These are phyloP conservation scores for Mariannaea elegans DNA, from an alignment of 2,329 filamentous ascomycete species.

Conservation along the genomic window DNA sequence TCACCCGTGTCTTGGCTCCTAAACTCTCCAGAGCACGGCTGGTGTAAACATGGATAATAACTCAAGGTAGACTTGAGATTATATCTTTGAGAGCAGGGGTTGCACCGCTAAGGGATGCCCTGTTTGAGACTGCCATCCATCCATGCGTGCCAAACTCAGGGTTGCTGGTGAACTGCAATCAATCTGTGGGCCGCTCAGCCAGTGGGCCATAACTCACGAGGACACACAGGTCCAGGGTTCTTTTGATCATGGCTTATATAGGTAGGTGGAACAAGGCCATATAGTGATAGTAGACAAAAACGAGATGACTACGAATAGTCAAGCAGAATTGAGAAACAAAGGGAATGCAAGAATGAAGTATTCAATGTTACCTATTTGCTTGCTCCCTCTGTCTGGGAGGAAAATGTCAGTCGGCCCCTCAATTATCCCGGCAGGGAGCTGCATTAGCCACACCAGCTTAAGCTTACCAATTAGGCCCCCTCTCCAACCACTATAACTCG, in stretches of 20 bases:
- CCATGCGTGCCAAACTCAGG: not conserved
- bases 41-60: not conserved
- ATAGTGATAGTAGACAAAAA: no score
- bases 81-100: no score
- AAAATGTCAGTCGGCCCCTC: not conserved
- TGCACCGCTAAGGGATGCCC: not conserved
- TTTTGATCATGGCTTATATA: conserved; percentile 24
- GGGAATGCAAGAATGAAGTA: no score
- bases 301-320: no score
- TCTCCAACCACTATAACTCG: conserved; percentile 4
- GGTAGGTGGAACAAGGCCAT: no score
- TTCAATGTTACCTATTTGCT: no score
- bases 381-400: no score
- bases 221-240: not conserved
- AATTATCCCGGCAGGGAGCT: not conserved
- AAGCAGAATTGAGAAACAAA: not conserved
- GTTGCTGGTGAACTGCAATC: not conserved
- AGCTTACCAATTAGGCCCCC: conserved; percentile 9
- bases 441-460: conserved; percentile 11
- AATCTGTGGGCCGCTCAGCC: not conserved
- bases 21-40: no score
- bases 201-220: not conserved
- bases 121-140: not conserved
- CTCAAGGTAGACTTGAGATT: no score
- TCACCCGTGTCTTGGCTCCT: no score